These are phyloP conservation scores for Medicago lupulina DNA, from an alignment of 306 rosid genomes.

Conservation along the genomic window DNA sequence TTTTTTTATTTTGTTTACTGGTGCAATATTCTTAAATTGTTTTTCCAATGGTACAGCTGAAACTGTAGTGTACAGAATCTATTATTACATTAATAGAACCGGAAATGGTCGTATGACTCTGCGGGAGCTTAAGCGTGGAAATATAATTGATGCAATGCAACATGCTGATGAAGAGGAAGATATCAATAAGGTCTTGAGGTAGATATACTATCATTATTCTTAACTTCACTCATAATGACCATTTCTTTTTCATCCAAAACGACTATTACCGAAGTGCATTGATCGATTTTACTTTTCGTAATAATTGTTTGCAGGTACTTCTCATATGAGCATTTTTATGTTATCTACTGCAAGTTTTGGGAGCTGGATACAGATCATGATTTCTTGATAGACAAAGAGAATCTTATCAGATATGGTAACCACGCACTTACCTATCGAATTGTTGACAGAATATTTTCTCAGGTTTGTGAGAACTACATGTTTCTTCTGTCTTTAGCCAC, in stretches of 20 bases:
- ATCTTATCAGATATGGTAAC: constrained; percentile 98
- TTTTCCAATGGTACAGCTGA: constrained; percentile 85
- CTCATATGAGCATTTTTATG: constrained; percentile 99
- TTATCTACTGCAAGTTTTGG: constrained; percentile 99
- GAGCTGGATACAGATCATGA: constrained; percentile 99
- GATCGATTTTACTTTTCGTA: constrained; percentile 9
- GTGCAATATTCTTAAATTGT: constrained; percentile 45
- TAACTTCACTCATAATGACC: constrained; percentile 1
- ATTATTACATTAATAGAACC: constrained; percentile 88
- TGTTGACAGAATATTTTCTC: constrained; percentile 98
- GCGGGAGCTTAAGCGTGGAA: constrained; percentile 93
- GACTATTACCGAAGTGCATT: constrained; percentile 1
- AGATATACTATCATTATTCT: constrained; percentile 38
- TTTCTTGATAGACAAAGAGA: constrained; percentile 97
- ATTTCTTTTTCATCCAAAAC: not conserved
- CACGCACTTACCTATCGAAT: constrained; percentile 99
- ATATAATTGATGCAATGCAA: constrained; percentile 95
- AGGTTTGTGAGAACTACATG: constrained; percentile 67
- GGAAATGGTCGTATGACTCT: constrained; percentile 88
- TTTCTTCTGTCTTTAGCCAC: constrained; percentile 34
- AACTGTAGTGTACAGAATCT: constrained; percentile 97
- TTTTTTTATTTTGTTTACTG: constrained; percentile 9
- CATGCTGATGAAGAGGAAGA: constrained; percentile 99
- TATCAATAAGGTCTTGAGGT: constrained; percentile 98
- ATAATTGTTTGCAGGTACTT: constrained; percentile 71